Percentiles rank a stretch among this genome's conserved stretches.
These are phyloP conservation scores for Lactarius pseudohatsudake DNA, from an alignment of 768 basidiomycete genomes.

Conservation along the genomic window DNA sequence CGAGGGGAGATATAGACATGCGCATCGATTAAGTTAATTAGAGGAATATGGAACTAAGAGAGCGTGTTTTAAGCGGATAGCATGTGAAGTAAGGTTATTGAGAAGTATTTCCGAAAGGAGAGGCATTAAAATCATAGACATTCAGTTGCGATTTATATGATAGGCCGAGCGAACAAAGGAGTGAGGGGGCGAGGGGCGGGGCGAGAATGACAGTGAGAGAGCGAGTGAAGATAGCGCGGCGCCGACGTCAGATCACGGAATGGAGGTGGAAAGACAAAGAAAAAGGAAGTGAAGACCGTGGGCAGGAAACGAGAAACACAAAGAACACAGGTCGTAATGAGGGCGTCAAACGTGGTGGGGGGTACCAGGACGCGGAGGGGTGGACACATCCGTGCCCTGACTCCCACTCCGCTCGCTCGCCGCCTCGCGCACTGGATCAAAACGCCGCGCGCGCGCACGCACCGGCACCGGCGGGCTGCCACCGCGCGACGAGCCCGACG, in stretches of 20 bases:
- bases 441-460: constrained; percentile 21
- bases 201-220: neutral
- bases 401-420: constrained; percentile 25
- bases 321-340: constrained; percentile 8
- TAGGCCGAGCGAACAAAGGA: constrained; percentile 8
- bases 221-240: constrained; percentile 14
- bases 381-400: constrained; percentile 17
- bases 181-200: neutral
- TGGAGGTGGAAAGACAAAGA: neutral
- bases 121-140: constrained; percentile 16
- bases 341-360: constrained; percentile 21
- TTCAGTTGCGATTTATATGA: neutral
- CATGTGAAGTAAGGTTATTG: constrained; percentile 9
- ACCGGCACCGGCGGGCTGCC: constrained; percentile 9
- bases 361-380: constrained; percentile 22
- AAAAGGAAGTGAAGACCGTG: neutral
- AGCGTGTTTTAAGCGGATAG: constrained; percentile 13
- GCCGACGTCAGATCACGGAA: constrained; percentile 13
- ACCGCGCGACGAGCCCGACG: constrained; percentile 1
- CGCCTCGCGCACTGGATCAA: constrained; percentile 32
- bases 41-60: constrained; percentile 6
- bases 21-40: constrained; percentile 11
- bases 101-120: constrained; percentile 8
- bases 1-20: neutral
- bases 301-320: neutral